Base-by-base conservation (phyloP, 345 rosid species). In the Hibiscus tridactylites region DNA sequence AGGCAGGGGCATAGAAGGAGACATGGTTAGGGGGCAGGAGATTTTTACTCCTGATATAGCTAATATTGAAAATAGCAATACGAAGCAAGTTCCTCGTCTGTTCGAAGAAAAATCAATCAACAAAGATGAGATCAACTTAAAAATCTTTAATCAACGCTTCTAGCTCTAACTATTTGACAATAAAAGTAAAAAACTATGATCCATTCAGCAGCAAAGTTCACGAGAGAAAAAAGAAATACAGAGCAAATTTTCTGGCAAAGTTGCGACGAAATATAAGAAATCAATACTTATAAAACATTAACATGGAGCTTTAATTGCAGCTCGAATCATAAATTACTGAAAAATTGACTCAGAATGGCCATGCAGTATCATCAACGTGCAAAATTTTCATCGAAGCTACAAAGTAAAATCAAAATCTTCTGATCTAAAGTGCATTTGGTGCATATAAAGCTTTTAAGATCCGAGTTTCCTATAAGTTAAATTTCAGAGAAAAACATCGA, bases 11-110 rank as follows among this genome's bases (percentile, higher is more conserved):
- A n/a, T n/a, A n/a, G n/a, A n/a, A n/a, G n/a, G n/a, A n/a, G n/a
- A n/a, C n/a, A n/a, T n/a, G n/a, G n/a, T n/a, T n/a, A n/a, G n/a
- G n/a, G n/a, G n/a, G n/a, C n/a, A n/a, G n/a, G n/a, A n/a, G n/a
- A n/a, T n/a, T n/a, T n/a, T n/a, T n/a, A n/a, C n/a, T n/a, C n/a
- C 97, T 87, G 65, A 95, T 88, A 81, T 95, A 95, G 73, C 97
- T 95, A 76, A 92, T 92, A 68, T 95, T 95, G 86, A 95, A 95
- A 68, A 90, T 90, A 35, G 98, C 97, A 56, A 95, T 90, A 19
- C 97, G 94, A 17, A 95, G 97, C 83, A 89, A 74, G 78, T 90
- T 92, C 85, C 99, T 85, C 6, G 99, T 90, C 99, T 89, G 44
- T 74, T 63, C 10, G 35, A 60, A 64, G 61, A 66, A 2, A 29